A percentile compares a stretch with the other conserved stretches of the same genome.
Conservation (phyloP, 1,284 basidiomycete species). For the Tilletia indica region DNA sequence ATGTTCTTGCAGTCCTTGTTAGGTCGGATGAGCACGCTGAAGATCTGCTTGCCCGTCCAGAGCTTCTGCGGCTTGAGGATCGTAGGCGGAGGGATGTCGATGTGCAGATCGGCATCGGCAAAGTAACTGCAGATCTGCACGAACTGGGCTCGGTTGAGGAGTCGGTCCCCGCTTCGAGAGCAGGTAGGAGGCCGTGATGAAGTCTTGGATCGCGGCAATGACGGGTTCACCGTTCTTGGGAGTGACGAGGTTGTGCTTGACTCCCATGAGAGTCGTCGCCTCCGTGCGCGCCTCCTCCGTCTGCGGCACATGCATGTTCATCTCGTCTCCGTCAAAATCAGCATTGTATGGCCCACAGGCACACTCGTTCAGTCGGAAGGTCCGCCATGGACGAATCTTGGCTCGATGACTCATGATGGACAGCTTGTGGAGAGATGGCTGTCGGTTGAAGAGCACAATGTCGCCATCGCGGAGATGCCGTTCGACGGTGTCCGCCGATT, state of each 20-base stretch:
- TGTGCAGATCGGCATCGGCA: constrained; percentile 83
- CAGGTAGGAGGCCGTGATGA: constrained; percentile 72
- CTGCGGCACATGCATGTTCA: constrained; percentile 97
- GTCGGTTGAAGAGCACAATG: constrained; percentile 96
- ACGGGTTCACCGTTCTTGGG: constrained; percentile 53
- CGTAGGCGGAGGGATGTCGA: constrained; percentile 91
- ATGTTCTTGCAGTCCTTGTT: constrained; percentile 72
- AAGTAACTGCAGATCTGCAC: constrained; percentile 95
- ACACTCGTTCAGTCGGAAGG: constrained; percentile 97
- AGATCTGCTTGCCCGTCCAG: constrained; percentile 99
- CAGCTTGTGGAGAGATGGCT: constrained; percentile 82
- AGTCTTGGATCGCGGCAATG: constrained; percentile 54
- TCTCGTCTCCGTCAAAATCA: constrained; percentile 99
- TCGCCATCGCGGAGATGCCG: constrained; percentile 94
- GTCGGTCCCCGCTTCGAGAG: constrained; percentile 89
- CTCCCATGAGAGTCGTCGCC: constrained; percentile 94
- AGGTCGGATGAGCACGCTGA: constrained; percentile 93
- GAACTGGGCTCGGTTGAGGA: constrained; percentile 92
- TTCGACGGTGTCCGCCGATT: constrained; percentile 87
- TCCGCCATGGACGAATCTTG: constrained; percentile 93
- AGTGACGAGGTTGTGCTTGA: constrained; percentile 92
- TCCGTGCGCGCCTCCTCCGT: constrained; percentile 98
- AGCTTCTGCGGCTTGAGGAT: constrained; percentile 89
- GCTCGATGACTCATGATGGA: constrained; percentile 95
- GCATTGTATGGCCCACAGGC: constrained; percentile 99